Evolutionary conservation across 202 grass and related monocot species (phyloP).

Genomic region (Musa balbisiana): DNA sequence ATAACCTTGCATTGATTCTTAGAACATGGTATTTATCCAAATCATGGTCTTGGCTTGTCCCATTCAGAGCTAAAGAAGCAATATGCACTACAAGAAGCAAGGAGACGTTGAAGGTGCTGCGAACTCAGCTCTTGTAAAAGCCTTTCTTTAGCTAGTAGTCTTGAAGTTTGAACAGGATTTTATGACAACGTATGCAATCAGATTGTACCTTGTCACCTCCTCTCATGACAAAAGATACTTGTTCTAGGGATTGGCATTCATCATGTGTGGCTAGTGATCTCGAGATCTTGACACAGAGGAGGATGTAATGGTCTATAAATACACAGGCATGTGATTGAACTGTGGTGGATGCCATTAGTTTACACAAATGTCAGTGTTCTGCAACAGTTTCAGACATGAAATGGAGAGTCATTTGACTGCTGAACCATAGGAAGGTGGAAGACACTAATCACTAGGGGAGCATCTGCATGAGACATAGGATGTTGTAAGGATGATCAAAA

Average conservation of each 20-base stretch:
- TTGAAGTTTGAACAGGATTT: neutral
- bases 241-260: neutral
- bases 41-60: too few relatives aligned
- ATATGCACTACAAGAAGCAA: neutral
- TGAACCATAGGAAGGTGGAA: neutral
- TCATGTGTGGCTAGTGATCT: neutral
- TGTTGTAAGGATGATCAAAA: neutral
- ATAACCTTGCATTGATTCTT: too few relatives aligned
- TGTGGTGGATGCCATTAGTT: constrained; percentile 8
- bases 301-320: neutral
- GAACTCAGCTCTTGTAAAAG: too few relatives aligned
- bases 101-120: neutral
- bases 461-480: neutral
- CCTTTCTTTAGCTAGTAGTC: neutral
- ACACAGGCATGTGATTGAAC: constrained; percentile 18
- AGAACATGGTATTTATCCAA: too few relatives aligned
- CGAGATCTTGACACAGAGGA: neutral
- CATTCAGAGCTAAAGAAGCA: too few relatives aligned
- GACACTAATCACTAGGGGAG: neutral
- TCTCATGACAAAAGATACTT: neutral
- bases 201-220: neutral
- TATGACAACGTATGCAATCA: neutral
- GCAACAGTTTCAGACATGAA: neutral
- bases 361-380: constrained; percentile 17
- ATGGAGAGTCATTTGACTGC: neutral